Conservation (phyloP, 805 yeast genomes). For the Wickerhamiella cacticola region DNA sequence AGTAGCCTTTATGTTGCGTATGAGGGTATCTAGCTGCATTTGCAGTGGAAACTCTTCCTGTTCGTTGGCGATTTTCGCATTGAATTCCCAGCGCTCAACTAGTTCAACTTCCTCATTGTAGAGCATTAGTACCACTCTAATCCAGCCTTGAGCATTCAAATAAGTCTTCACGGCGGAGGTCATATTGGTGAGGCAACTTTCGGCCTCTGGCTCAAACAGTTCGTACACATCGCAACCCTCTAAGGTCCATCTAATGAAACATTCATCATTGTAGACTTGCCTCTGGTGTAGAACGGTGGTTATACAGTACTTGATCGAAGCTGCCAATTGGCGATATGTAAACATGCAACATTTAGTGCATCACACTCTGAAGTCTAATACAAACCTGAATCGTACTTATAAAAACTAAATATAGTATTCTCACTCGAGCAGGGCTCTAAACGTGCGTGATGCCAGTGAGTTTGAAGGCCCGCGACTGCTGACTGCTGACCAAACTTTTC, state of each 20-base stretch:
- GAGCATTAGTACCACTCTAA: background rate
- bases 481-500: conserved; percentile 9
- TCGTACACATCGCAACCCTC: background rate
- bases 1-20: background rate
- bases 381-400: too few species aligned
- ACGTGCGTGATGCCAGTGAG: too few species aligned
- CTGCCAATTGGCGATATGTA: background rate
- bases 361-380: background rate
- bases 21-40: background rate
- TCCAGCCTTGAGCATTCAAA: background rate
- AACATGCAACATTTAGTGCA: background rate
- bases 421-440: too few species aligned
- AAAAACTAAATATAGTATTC: too few species aligned
- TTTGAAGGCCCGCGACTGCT: too few species aligned
- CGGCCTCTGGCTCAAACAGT: conserved; percentile 3
- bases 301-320: background rate
- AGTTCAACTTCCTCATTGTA: background rate
- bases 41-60: background rate
- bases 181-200: background rate
- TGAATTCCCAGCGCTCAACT: conserved; percentile 7
- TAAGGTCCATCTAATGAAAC: background rate
- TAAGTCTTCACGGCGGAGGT: conserved; percentile 1
- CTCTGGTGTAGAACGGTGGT: background rate
- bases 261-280: background rate
- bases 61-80: background rate